Percentiles rank a stretch among this genome's conserved stretches.
Conservation (phyloP, 1,284 basidiomycete species). For the Tremellales sp. region DNA sequence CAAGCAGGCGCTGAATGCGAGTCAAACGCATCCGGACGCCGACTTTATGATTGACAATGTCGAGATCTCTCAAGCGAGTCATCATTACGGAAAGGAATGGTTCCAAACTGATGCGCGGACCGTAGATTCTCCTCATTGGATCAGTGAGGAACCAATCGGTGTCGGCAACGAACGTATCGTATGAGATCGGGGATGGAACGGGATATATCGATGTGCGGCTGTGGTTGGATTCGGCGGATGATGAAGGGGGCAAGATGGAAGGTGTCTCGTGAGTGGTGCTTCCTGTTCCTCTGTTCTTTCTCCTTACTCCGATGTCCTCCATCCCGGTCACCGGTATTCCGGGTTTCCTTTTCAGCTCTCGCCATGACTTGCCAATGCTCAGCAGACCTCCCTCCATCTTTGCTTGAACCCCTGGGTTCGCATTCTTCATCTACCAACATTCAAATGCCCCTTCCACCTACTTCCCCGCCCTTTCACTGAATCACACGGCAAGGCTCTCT, state of each 20-base stretch:
- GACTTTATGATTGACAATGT: constrained; percentile 79
- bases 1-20: constrained; percentile 70
- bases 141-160: constrained; percentile 66
- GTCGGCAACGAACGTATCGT: constrained; percentile 78
- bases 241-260: constrained; percentile 55
- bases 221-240: constrained; percentile 73
- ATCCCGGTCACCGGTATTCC: background rate
- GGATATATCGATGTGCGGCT: constrained; percentile 81
- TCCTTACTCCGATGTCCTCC: background rate
- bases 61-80: constrained; percentile 72
- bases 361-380: no score
- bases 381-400: no score
- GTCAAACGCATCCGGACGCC: constrained; percentile 79
- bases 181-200: constrained; percentile 83
- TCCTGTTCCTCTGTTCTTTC: no score
- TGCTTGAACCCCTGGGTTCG: no score
- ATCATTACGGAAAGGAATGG: background rate
- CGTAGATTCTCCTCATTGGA: constrained; percentile 64
- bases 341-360: background rate
- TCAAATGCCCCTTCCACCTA: background rate
- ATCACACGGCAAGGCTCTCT: no score
- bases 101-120: background rate
- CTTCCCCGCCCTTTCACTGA: background rate
- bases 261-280: constrained; percentile 48
- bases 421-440: no score